Conservation (phyloP, 352 stramenopile genomes). For the Phytophthora chlamydospora region DNA sequence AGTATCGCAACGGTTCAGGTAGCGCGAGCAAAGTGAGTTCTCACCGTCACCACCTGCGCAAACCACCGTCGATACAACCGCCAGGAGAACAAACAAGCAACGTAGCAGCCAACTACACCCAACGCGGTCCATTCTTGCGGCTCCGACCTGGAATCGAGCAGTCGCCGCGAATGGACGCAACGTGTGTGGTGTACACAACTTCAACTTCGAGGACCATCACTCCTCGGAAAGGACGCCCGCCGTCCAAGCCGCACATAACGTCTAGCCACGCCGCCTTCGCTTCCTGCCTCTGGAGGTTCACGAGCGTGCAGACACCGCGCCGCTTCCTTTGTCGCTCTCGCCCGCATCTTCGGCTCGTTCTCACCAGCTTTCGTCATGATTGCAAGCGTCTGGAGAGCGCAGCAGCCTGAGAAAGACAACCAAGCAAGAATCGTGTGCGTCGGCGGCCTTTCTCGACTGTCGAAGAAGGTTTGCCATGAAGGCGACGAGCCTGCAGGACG, state of each 20-base stretch:
- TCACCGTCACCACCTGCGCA: conserved; percentile 49
- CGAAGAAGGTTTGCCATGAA: conserved; percentile 33
- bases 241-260: background rate
- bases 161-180: conserved; percentile 12
- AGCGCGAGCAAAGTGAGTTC: background rate
- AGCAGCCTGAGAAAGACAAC: conserved; percentile 31
- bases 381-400: conserved; percentile 25
- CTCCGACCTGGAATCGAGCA: background rate
- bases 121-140: conserved; percentile 2
- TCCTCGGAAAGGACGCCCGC: conserved; percentile 31
- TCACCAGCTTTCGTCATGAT: conserved; percentile 28
- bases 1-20: background rate
- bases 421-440: conserved; percentile 4
- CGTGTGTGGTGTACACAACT: conserved; percentile 31
- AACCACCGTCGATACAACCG: conserved; percentile 30
- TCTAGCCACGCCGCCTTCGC: background rate
- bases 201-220: conserved; percentile 40
- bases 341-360: conserved; percentile 9
- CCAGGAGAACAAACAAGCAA: background rate
- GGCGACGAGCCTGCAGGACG: conserved; percentile 2
- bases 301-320: conserved; percentile 12
- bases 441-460: conserved; percentile 32
- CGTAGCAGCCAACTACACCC: background rate
- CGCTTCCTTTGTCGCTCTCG: conserved; percentile 15
- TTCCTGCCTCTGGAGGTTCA: conserved; percentile 15